Base-by-base conservation (phyloP, 1,284 basidiomycete species). In the Grifola frondosa region DNA sequence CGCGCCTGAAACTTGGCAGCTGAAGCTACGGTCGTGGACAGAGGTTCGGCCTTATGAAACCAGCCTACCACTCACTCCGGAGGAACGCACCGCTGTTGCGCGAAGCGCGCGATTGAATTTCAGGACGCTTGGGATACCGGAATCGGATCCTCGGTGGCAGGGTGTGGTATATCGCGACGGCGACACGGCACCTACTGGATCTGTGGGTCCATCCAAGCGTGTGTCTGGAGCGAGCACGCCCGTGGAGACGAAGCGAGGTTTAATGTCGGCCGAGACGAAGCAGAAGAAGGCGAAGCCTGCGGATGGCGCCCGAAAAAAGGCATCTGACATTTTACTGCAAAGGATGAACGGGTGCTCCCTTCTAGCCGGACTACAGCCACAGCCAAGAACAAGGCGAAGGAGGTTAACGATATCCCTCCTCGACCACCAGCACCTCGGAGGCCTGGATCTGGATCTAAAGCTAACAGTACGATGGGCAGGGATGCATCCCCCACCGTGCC, bases 41-140 rank as follows among this genome's bases (percentile, higher is more conserved):
- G 80, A 87, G 52, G 79, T 86, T 16, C 78, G 82, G 6, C 86
- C 86, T 0, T 81, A 71, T 46, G 78, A 80, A 48, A 83, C 74
- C 72, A 65, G 68, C 0, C 66, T 65, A 21, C n/a, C n/a, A n/a
- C 67, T 82, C 17, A 64, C 66, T 0, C 69, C 75, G 15, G 37
- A 63, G 2, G 76, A 80, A 33, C 70, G 75, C 2, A 63, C 59
- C 3, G 52, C 47, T 12, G 66, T 85, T 56, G 70, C 76, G 1
- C 71, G 77, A 26, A 64, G 68, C 22, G 81, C 76, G 3, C 68
- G 77, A 30, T 44, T 63, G 15, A 71, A 65, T 3, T 71, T 82
- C 52, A 64, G 61, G 21, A 59, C 57, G 7, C 63, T 85, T 34
- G 70, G 69, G 26, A 76, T 84, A 48, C 75, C 78, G 6, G 70